Evolutionary conservation across 225 moss, liverwort and hornwort species (phyloP), one percentile per base, ranked within the genome.

Genomic region (Sphagnum contortum): DNA sequence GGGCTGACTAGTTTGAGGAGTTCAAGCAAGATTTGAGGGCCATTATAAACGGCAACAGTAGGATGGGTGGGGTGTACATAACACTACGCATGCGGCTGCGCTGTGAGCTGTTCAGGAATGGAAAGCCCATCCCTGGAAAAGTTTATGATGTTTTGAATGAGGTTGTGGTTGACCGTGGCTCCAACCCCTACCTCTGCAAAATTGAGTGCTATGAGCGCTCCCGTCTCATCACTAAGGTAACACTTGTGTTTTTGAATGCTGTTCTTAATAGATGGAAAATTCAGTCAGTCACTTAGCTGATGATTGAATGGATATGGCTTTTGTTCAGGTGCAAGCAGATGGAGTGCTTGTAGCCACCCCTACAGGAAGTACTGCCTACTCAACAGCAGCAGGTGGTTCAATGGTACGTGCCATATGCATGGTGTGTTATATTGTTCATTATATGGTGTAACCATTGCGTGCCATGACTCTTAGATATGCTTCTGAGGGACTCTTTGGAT

Each of bases 341-440:
- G 95, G 95, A 69, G 92, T 96, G 5, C 89, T 96, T 51, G 81
- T 96, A 48, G 95, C 95, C 46, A 96, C 95, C 5, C 95, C 95
- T 12, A 96, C 92, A 6, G 95, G 92, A 62, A 88, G 87, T 67
- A 88, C 87, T 7, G 95, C 95, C 47, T 88, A 88, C 69, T 88
- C 87, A 60, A 88, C 81, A 53, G 76, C 87, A 70, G 87, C 83
- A 49, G 92, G 95, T 68, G 95, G 92, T 61, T 96, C 92, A 3
- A 96, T 96, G 92, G 92, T 85, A 67, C 12, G 44, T 44, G 9
- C 14, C 29, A 29, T 29, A 29, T 29, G 29, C 29, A 29, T 29
- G 29, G 29, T 29, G 29, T 29, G 29, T 29, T 29, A 29, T 29
- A 29, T 29, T 29, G 29, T 29, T 29, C 29, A 29, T 29, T 29